Evolutionary conservation across 768 basidiomycete genomes (phyloP), one percentile per base, ranked within the genome.

Genomic region (Coprinopsis cinerea): DNA sequence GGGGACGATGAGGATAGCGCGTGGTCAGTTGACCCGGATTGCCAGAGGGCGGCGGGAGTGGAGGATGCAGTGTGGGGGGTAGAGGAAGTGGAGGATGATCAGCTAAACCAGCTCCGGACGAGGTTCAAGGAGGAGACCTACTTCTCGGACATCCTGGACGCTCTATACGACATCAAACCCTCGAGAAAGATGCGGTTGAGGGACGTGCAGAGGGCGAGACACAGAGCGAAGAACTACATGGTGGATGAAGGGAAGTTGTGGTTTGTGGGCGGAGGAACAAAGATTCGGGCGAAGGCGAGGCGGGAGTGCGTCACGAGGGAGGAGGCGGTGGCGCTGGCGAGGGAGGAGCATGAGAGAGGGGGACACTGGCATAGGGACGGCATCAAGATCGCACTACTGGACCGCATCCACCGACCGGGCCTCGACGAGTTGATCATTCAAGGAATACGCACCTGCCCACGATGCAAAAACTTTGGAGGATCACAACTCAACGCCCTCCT

Each of bases 291-390:
- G n/a, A n/a, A 9, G 30, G 30, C 30, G 30, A 9, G 30, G n/a
- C 6, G 57, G 56, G 3, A 53, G 47, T 14, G 23, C 22, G 1
- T 36, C 50, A 1, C 20, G 60, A 32, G 61, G 56, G 20, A 20
- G 58, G 23, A 57, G 44, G 49, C 18, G 34, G 67, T 68, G 40
- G 63, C 64, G 2, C 42, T 50, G 1, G 52, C 34, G 28, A 25
- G 56, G 32, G 67, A 65, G 3, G 24, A 49, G 27, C 65, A 68
- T 22, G 23, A 20, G 25, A 15, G 56, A 5, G 51, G 54, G 0
- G 68, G 68, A 0, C 71, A 73, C 46, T 71, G 61, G 53, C 61
- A 63, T 1, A 47, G 65, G 0, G 70, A 73, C 48, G 11, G 46
- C 2, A 59, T 71, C 46, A 71, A 71, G 35, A 58, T 57, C 1